Evolutionary conservation across 2,329 filamentous ascomycete genomes (phyloP).

Genomic region (Claviceps africana): DNA sequence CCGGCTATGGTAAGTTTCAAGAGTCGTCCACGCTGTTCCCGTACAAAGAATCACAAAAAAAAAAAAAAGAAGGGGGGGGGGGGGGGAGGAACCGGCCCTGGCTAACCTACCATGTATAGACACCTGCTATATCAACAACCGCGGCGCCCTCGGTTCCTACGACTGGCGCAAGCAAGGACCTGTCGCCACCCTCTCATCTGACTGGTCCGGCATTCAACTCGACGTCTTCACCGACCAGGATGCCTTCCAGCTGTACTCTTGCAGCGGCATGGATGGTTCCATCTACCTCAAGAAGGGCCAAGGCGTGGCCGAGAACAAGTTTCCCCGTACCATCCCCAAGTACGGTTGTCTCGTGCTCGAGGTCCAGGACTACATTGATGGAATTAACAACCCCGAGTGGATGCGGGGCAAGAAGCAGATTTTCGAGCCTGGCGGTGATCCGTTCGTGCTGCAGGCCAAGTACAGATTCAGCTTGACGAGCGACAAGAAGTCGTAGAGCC

Average conservation of each 20-base stretch:
- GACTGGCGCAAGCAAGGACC: slow-evolving; percentile 49
- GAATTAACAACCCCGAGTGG: slow-evolving; percentile 86
- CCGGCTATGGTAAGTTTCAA: slow-evolving; percentile 56
- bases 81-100: too few relatives aligned
- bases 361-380: slow-evolving; percentile 88
- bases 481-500: slow-evolving; percentile 2
- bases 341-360: slow-evolving; percentile 85
- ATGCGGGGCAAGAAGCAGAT: slow-evolving; percentile 46
- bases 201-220: slow-evolving; percentile 70
- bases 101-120: slow-evolving; percentile 24
- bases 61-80: too few relatives aligned
- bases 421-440: slow-evolving; percentile 42
- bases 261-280: slow-evolving; percentile 60
- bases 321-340: slow-evolving; percentile 51
- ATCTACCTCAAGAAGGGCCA: slow-evolving; percentile 57
- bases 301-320: slow-evolving; percentile 37
- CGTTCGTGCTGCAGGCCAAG: slow-evolving; percentile 47
- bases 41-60: not conserved
- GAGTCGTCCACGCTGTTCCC: not conserved
- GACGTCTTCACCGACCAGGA: slow-evolving; percentile 75
- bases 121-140: slow-evolving; percentile 57
- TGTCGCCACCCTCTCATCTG: slow-evolving; percentile 53
- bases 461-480: slow-evolving; percentile 41
- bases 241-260: slow-evolving; percentile 80
- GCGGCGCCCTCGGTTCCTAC: slow-evolving; percentile 39